Evolutionary conservation across 2,329 filamentous ascomycete genomes (phyloP).

Genomic region (Beauveria pseudobassiana): DNA sequence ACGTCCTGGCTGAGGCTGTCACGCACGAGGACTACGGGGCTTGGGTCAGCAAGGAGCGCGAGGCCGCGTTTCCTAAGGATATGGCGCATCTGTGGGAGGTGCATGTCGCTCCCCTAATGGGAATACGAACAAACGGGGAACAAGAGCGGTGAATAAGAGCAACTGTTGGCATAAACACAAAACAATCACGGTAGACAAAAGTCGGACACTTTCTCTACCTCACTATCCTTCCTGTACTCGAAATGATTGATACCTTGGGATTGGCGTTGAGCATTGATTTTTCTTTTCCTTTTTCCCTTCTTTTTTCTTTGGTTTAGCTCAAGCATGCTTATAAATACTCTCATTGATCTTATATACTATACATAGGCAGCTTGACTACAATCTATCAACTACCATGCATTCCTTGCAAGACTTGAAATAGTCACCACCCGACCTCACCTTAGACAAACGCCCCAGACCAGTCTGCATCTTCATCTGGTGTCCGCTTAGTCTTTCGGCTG

Average conservation of each 20-base stretch:
- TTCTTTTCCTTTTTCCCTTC: neutral
- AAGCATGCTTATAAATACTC: conserved; percentile 1
- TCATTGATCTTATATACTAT: conserved; percentile 6
- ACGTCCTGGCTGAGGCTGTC: conserved; percentile 42
- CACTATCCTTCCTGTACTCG: neutral
- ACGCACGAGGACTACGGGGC: conserved; percentile 33
- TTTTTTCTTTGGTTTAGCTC: neutral
- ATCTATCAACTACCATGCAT: conserved; percentile 8
- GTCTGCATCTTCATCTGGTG: neutral
- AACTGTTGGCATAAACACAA: neutral
- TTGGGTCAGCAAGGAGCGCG: conserved; percentile 31
- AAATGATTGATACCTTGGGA: conserved; percentile 10
- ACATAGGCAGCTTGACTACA: conserved; percentile 4
- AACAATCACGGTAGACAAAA: neutral
- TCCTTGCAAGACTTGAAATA: neutral
- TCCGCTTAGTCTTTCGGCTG: conserved; percentile 33
- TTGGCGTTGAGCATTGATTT: neutral
- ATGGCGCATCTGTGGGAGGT: conserved; percentile 35
- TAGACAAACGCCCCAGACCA: conserved; percentile 22
- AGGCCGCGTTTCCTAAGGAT: conserved; percentile 23
- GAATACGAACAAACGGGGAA: neutral
- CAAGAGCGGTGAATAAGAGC: neutral
- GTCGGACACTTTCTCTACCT: neutral
- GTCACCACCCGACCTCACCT: neutral
- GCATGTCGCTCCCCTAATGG: conserved; percentile 28